Evolutionary conservation across 148 eudicot genomes (phyloP), one percentile per base, ranked within the genome.

Genomic region (Oxyria digyna): DNA sequence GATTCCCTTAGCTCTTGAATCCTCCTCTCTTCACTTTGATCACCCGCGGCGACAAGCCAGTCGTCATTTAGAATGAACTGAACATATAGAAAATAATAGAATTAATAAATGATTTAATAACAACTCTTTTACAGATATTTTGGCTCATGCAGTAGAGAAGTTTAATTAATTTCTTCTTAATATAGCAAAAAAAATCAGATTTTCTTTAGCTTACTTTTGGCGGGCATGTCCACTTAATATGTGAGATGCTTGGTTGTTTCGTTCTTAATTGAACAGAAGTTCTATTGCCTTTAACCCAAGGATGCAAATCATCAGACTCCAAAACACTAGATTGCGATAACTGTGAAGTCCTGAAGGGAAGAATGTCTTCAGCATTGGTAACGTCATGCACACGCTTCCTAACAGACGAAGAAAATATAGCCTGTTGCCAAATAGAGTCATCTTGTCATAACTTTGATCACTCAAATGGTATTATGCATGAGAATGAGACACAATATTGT

Each of bases 41-140:
- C 96, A 38, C 96, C 96, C 68, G 84, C 76, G 63, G 80, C 91
- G 48, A 89, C 84, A 48, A 21, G 77, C 89, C 89, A 85, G n/a
- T 72, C 69, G 37, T 8, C 1, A 67, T 70, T 69, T 68, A 83
- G 62, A 59, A 35, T 50, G 63, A 87, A 78, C 96, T 87, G 81
- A 62, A 70, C 27, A 68, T 69, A 70, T 3, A 72, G 49, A 37
- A 38, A 21, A 2, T 0, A 15, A 15, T 2, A 37, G 18, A 0
- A 35, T 0, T 21, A 31, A 32, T 38, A n/a, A 0, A 1, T 31
- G 17, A 29, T 6, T 33, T 31, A 63, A 10, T 4, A 63, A 3
- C 40, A 14, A 14, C 67, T n/a, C n/a, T n/a, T n/a, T n/a, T n/a
- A n/a, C n/a, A n/a, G n/a, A n/a, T n/a, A n/a, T n/a, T n/a, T 35